Evolutionary conservation across 306 rosid genomes (phyloP).

Genomic region (Abrus precatorius): DNA sequence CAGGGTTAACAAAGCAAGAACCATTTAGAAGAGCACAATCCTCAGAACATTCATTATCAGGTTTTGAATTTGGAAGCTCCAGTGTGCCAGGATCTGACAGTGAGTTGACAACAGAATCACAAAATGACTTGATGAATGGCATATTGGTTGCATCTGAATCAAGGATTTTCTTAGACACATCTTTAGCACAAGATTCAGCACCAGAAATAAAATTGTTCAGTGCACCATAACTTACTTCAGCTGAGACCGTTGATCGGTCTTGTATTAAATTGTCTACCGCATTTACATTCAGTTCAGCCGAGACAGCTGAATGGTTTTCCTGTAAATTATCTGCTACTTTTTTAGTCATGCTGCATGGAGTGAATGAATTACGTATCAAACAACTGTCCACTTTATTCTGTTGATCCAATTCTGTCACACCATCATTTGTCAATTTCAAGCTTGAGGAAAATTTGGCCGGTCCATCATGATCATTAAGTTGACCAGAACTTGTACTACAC

Average conservation of each 20-base stretch:
- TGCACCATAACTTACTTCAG: conserved; percentile 48
- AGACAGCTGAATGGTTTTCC: conserved; percentile 53
- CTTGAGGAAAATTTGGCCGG: conserved; percentile 49
- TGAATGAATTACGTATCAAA: conserved; percentile 45
- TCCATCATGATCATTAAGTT: conserved; percentile 45
- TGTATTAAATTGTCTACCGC: conserved; percentile 53
- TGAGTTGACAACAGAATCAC: conserved; percentile 51
- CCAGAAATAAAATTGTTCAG: conserved; percentile 48
- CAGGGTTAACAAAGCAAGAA: conserved; percentile 48
- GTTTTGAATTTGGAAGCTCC: conserved; percentile 50
- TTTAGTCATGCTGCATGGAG: conserved; percentile 41
- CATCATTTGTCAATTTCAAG: conserved; percentile 47
- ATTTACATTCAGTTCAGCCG: conserved; percentile 48
- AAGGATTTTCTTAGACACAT: conserved; percentile 16
- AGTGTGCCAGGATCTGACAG: conserved; percentile 44
- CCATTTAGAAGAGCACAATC: conserved; percentile 44
- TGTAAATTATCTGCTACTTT: conserved; percentile 50
- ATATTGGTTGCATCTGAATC: conserved; percentile 43
- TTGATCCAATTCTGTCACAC: conserved; percentile 43
- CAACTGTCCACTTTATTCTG: conserved; percentile 49
- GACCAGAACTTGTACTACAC: conserved; percentile 47
- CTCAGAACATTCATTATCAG: conserved; percentile 50
- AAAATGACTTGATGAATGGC: conserved; percentile 45
- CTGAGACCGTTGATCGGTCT: conserved; percentile 50
- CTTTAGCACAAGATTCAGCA: conserved; percentile 54